phyloP scores from a whole-genome alignment of 1,284 basidiomycete species.

The Calocybe gambosa region DNA sequence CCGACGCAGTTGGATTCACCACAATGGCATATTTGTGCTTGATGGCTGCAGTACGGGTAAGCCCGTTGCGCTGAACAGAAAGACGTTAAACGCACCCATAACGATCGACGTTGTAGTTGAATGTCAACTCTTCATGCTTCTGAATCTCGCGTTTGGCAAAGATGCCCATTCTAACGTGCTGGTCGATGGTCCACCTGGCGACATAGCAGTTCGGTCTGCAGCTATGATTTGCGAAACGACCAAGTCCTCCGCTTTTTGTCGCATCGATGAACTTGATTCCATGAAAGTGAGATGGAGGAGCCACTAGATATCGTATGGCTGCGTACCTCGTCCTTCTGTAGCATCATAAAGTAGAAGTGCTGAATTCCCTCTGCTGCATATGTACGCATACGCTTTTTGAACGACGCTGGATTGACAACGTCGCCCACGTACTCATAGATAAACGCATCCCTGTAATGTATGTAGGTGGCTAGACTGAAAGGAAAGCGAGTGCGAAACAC shows the following conservation, averaged over 20 bases:
- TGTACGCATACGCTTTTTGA: slow-evolving; percentile 90
- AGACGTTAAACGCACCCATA: slow-evolving; percentile 72
- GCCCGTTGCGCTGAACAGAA: not conserved
- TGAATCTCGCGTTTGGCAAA: slow-evolving; percentile 85
- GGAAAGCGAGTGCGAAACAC: slow-evolving; percentile 23
- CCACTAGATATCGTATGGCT: not conserved
- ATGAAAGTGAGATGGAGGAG: slow-evolving; percentile 3
- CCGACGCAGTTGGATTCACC: slow-evolving; percentile 96
- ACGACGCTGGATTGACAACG: slow-evolving; percentile 83
- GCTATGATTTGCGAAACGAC: slow-evolving; percentile 96
- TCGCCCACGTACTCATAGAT: slow-evolving; percentile 99
- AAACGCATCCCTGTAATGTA: slow-evolving; percentile 70
- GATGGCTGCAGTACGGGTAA: slow-evolving; percentile 54
- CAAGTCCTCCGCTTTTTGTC: slow-evolving; percentile 94
- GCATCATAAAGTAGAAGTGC: slow-evolving; percentile 99
- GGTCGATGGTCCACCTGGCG: slow-evolving; percentile 97
- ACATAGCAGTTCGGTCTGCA: slow-evolving; percentile 98
- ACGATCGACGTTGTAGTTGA: slow-evolving; percentile 99
- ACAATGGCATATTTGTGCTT: slow-evolving; percentile 93
- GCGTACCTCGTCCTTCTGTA: slow-evolving; percentile 92
- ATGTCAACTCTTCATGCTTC: slow-evolving; percentile 91
- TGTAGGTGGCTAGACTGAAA: not conserved
- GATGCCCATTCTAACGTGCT: slow-evolving; percentile 95
- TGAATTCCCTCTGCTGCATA: slow-evolving; percentile 92
- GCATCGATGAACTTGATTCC: slow-evolving; percentile 89